Base-by-base conservation (phyloP, 2,329 filamentous ascomycete species). In the Ascochyta clinopodiicola region DNA sequence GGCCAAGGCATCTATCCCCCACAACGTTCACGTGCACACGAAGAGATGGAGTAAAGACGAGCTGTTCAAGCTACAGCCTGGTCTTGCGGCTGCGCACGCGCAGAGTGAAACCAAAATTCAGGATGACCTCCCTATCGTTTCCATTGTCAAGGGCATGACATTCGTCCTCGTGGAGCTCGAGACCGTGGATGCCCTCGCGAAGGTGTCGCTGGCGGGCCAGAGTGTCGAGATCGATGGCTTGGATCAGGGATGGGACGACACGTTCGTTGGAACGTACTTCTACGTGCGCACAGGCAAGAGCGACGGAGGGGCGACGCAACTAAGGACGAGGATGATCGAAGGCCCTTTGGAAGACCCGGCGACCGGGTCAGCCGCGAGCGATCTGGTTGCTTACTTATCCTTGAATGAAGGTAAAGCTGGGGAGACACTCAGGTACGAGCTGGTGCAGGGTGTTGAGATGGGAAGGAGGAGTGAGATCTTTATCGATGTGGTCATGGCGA, bases 91-190 rank as follows among this genome's bases (percentile, higher is more conserved):
- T 24, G 63, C 60, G 40, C 54, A 63, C 37, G 31, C 54, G 7
- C 49, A 61, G 25, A 44, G 56, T 15, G 44, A 62, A 22, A 27
- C 64, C 21, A 49, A 54, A 10, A 31, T 63, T 5, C 59, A 63
- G 25, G 57, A 67, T 61, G 47, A 69, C 60, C 72, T 60, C 29
- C 63, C 75, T 13, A 62, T 79, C 12, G 76, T 80, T 10, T 79
- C 76, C 38, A 78, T 92, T 40, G 89, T 92, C 32, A 85, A 85
- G 39, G 90, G 90, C 43, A 89, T 93, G 87, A 85, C 84, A 0
- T 92, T 92, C 72, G 75, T 86, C n/a, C 81, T 91, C 29, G 78
- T 89, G 13, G 77, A 84, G 61, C 78, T 95, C 21, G 79, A 84
- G 0, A 81, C 80, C 49, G 73, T 91, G 9, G 85, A 86, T 27